Base-by-base conservation (phyloP, 345 rosid species). In the Murraya paniculata region DNA sequence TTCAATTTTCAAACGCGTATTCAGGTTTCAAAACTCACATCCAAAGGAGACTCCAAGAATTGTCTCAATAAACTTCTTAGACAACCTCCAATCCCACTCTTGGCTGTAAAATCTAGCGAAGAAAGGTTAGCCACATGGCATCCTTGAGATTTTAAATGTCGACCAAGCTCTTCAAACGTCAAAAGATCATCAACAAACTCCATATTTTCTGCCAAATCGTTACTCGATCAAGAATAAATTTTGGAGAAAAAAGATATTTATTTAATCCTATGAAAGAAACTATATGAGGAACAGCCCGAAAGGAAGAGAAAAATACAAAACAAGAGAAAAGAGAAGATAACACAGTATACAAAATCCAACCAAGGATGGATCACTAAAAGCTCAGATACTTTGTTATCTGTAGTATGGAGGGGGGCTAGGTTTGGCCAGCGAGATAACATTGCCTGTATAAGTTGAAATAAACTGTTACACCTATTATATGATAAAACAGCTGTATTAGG, bases 111-210 rank as follows among this genome's bases (percentile, higher is more conserved):
- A 64, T 96, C 97, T 79, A 80, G 36, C 1, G 99, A 94, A 68
- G 97, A 94, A 82, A 96, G 99, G 83, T 89, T 94, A 36, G 99
- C 98, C 57, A 93, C 95, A 78, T 89, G 92, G 68, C 90, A 91
- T 75, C 98, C 95, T 74, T 86, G 87, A 81, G 93, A 87, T 82
- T 87, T 92, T 84, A 96, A 86, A 78, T 88, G 90, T 41, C 79
- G 74, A 7, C 86, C 91, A 70, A 96, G 93, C 80, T 92, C 94
- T 82, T 94, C 83, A 64, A 91, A 96, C 39, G 99, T 92, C 81
- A 88, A 33, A 36, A 90, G 84, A 89, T 96, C 98, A 78, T 96
- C 99, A 78, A 94, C 94, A 82, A 96, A 90, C 87, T 94, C 99
- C 91, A 96, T 78, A 82, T 96, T 94, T 85, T 88, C 99, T 96